Percentiles rank a stretch among this genome's conserved stretches.
Conservation (phyloP, 1,139 yeast species). For the Geotrichum cucujoidarum region DNA sequence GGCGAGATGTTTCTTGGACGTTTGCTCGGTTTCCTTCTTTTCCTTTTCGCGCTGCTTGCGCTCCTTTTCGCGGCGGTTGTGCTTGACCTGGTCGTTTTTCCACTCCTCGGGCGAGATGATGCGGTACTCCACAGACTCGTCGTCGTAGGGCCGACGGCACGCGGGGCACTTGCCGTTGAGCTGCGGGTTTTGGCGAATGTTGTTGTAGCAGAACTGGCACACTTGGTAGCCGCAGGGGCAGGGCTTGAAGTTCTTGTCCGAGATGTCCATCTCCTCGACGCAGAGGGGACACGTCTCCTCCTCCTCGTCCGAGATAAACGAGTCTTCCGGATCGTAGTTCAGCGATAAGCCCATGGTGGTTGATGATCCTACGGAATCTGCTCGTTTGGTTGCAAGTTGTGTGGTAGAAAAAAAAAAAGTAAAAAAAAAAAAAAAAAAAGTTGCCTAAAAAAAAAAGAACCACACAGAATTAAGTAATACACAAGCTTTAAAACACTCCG, state of each 20-base stretch:
- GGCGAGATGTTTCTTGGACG: slow-evolving; percentile 75
- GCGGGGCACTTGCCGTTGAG: slow-evolving; percentile 96
- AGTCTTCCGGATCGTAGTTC: slow-evolving; percentile 36
- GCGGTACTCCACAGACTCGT: slow-evolving; percentile 84
- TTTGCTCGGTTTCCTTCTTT: slow-evolving; percentile 79
- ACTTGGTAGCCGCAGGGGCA: slow-evolving; percentile 99
- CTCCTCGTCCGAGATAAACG: slow-evolving; percentile 71
- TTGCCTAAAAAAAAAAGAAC: background rate
- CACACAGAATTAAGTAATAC: background rate
- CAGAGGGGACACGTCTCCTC: slow-evolving; percentile 82
- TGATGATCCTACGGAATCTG: background rate
- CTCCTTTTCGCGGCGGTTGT: slow-evolving; percentile 40
- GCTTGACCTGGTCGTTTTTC: slow-evolving; percentile 21
- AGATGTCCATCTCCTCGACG: slow-evolving; percentile 86
- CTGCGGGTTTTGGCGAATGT: slow-evolving; percentile 75
- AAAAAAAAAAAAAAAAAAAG: background rate
- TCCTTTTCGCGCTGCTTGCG: slow-evolving; percentile 88
- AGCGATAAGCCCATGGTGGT: slow-evolving; percentile 21
- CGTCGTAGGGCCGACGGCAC: slow-evolving; percentile 90
- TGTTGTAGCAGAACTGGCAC: slow-evolving; percentile 96
- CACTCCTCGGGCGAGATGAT: slow-evolving; percentile 75
- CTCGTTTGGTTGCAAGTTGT: too few relatives aligned
- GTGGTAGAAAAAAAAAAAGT: background rate
- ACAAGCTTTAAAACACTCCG: background rate
- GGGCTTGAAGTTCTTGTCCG: slow-evolving; percentile 94